Evolutionary conservation across 1,284 basidiomycete species (phyloP).

Genomic region (Ustilago shanxiensis): DNA sequence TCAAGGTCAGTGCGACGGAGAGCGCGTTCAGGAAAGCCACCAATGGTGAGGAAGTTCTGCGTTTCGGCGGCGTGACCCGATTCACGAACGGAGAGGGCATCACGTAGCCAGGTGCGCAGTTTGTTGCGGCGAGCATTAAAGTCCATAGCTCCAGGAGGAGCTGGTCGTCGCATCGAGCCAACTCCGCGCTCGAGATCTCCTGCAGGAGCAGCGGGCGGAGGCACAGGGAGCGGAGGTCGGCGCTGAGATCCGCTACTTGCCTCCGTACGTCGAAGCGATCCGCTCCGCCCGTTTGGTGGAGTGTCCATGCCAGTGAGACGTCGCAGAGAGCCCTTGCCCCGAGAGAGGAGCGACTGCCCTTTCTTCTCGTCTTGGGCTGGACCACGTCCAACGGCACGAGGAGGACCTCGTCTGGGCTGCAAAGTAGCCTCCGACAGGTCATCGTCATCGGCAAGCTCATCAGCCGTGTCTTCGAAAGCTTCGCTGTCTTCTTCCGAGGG

Average conservation of each 20-base stretch:
- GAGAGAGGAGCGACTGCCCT: conserved; percentile 27
- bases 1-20: conserved; percentile 49
- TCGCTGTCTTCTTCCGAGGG: conserved; percentile 32
- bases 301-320: conserved; percentile 30
- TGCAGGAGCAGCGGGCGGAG: background rate
- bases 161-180: conserved; percentile 31
- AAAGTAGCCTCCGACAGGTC: conserved; percentile 37
- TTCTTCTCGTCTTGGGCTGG: conserved; percentile 14
- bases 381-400: conserved; percentile 23
- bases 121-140: conserved; percentile 62
- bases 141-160: conserved; percentile 41
- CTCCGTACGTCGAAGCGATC: conserved; percentile 34
- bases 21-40: conserved; percentile 56
- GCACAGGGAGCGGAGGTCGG: conserved; percentile 8
- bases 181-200: conserved; percentile 9
- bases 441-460: conserved; percentile 41
- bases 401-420: conserved; percentile 34
- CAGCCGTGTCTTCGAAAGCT: conserved; percentile 37
- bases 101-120: conserved; percentile 66
- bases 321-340: conserved; percentile 40
- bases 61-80: conserved; percentile 61
- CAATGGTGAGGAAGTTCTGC: conserved; percentile 62
- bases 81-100: conserved; percentile 65
- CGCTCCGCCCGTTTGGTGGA: conserved; percentile 18
- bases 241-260: conserved; percentile 11